Base-by-base conservation (phyloP, 306 rosid species). In the Prinsepia uniflora region DNA sequence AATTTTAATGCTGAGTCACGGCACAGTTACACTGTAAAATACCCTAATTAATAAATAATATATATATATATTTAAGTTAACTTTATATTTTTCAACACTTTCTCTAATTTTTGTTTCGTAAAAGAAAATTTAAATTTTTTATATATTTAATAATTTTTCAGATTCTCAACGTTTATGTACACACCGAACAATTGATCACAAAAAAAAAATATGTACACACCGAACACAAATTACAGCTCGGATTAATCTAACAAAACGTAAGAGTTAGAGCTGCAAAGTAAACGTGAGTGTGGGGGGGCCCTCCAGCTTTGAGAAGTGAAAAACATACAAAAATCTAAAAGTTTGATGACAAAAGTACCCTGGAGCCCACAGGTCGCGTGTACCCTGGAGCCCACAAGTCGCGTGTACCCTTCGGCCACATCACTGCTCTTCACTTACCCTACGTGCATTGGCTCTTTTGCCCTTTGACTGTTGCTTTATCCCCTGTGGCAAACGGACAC, bases 251-350 rank as follows among this genome's bases (percentile, higher is more conserved):
- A 49, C 30, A 42, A 44, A 41, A 43, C 45, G 11, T 6, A 18
- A 10, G 66, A 0, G n/a, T 30, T 40, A 5, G 65, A 6, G 65
- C 20, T 39, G 72, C 36, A 67, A 49, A 15, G 10, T 22, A 5
- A 50, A 68, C 72, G 49, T 68, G 72, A 18, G 3, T 10, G 48
- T 52, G 61, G 62, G 49, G 61, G 62, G 49, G 4, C 46, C 65
- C 63, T 1, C 6, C 9, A 2, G 30, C 63, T 5, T 42, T 40
- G 0, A 1, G 2, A 58, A 12, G 10, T 7, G n/a, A 58, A 58
- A 58, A 13, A 15, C 42, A 47, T 12, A 15, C 30, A 10, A n/a
- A 36, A 20, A 20, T 2, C 39, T 48, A 18, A 7, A 42, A 41
- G n/a, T 30, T 42, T 18, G 41, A 40, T 41, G 67, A 63, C 50